phyloP scores from a whole-genome alignment of 2,329 filamentous ascomycete species.

The Fusarium lyarnte region DNA sequence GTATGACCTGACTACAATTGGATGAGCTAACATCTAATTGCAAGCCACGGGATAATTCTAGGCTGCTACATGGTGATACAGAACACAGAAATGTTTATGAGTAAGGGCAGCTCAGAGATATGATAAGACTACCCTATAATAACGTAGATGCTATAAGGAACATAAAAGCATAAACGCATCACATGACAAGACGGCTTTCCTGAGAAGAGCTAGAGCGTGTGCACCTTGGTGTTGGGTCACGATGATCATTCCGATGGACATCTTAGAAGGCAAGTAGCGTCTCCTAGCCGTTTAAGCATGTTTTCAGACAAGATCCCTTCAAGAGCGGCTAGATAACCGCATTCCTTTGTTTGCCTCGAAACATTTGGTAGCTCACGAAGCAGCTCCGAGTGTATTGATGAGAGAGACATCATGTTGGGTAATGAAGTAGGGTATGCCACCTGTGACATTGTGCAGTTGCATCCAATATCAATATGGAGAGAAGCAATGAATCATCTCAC shows the following conservation, averaged over 20 bases:
- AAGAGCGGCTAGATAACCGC: not conserved
- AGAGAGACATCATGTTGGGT: not conserved
- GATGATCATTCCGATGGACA: not conserved
- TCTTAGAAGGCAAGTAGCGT: not conserved
- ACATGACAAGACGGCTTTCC: not conserved
- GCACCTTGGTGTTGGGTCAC: not conserved
- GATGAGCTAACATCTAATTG: no score
- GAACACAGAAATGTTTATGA: no score
- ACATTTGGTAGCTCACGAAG: not conserved
- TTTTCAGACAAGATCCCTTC: not conserved
- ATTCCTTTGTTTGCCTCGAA: not conserved
- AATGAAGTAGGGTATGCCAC: not conserved
- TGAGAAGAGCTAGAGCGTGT: not conserved
- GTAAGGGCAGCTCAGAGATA: not conserved
- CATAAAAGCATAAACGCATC: not conserved
- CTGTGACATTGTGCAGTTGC: not conserved
- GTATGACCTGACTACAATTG: no score
- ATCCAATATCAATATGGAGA: not conserved
- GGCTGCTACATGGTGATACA: no score
- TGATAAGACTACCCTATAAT: not conserved
- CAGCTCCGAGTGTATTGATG: not conserved
- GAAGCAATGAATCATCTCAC: not conserved
- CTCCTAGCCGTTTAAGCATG: not conserved
- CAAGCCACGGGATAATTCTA: no score
- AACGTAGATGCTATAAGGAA: not conserved